phyloP scores from a whole-genome alignment of 2,329 filamentous ascomycete genomes.

The Hypoxylon sp. region DNA sequence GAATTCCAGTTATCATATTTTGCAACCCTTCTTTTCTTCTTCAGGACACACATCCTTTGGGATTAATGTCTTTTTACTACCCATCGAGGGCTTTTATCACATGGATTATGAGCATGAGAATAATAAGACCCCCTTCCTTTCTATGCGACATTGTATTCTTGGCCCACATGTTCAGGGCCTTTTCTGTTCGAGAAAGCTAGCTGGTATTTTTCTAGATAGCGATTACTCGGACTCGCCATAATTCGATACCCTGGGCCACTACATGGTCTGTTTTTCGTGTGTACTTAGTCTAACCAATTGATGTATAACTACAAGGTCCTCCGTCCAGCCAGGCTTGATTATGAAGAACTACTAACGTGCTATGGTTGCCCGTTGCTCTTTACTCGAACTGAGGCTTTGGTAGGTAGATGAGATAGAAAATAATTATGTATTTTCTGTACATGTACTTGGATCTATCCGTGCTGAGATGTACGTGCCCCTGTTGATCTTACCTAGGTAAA shows the following conservation, averaged over 20 bases:
- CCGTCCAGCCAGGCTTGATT: conserved; percentile 38
- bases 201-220: conserved; percentile 3
- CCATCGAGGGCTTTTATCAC: conserved; percentile 12
- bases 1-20: conserved; percentile 13
- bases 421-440: too few species aligned
- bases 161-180: conserved; percentile 9
- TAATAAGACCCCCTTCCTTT: conserved; percentile 31
- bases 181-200: neutral
- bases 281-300: conserved; percentile 26
- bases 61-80: conserved; percentile 14
- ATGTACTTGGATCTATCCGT: neutral
- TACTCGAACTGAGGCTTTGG: neutral
- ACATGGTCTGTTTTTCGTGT: conserved; percentile 26
- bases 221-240: conserved; percentile 23
- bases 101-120: conserved; percentile 38
- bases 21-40: conserved; percentile 15
- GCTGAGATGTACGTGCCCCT: neutral
- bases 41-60: conserved; percentile 18
- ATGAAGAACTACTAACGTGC: conserved; percentile 40
- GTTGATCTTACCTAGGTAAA: neutral
- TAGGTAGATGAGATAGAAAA: too few species aligned
- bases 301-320: conserved; percentile 24
- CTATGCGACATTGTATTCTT: conserved; percentile 21
- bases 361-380: neutral
- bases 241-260: conserved; percentile 40